phyloP scores from a whole-genome alignment of 2,329 filamentous ascomycete genomes.

The Fusarium solani-melongenae region DNA sequence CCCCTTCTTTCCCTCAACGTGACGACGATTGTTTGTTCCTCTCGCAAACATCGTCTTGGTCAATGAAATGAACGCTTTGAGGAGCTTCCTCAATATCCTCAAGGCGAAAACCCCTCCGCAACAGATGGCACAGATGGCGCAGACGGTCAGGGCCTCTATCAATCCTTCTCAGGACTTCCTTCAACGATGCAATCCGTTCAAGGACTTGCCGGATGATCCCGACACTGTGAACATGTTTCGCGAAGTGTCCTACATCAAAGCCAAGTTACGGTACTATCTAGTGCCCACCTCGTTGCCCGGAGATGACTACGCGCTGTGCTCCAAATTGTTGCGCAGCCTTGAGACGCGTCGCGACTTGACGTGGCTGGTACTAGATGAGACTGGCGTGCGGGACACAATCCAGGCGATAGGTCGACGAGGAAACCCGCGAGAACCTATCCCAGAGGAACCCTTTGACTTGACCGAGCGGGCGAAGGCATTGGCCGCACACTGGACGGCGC shows the following conservation, averaged over 20 bases:
- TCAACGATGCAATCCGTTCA: conserved; percentile 26
- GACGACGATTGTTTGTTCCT: not conserved
- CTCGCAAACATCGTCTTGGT: not conserved
- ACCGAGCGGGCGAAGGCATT: conserved; percentile 12
- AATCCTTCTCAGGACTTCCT: conserved; percentile 19
- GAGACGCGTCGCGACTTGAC: conserved; percentile 29
- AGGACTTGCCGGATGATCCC: conserved; percentile 18
- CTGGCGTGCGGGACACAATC: conserved; percentile 17
- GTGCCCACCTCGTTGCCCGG: conserved; percentile 26
- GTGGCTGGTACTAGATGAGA: conserved; percentile 21
- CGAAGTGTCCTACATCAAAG: conserved; percentile 26
- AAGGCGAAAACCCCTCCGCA: conserved; percentile 5
- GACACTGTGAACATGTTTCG: conserved; percentile 20
- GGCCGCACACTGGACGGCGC: conserved; percentile 9
- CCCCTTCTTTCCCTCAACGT: not conserved
- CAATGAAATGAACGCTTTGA: conserved; percentile 19
- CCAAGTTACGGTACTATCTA: conserved; percentile 4
- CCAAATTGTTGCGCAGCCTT: conserved; percentile 20
- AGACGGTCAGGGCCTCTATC: conserved; percentile 7
- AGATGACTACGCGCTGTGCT: conserved; percentile 25
- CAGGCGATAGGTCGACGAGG: conserved; percentile 10
- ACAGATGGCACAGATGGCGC: conserved; percentile 17
- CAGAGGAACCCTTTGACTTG: conserved; percentile 20
- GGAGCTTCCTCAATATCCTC: conserved; percentile 19
- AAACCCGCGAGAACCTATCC: conserved; percentile 10